Conservation (phyloP, 768 basidiomycete genomes). For the Lanmaoa rubissima region DNA sequence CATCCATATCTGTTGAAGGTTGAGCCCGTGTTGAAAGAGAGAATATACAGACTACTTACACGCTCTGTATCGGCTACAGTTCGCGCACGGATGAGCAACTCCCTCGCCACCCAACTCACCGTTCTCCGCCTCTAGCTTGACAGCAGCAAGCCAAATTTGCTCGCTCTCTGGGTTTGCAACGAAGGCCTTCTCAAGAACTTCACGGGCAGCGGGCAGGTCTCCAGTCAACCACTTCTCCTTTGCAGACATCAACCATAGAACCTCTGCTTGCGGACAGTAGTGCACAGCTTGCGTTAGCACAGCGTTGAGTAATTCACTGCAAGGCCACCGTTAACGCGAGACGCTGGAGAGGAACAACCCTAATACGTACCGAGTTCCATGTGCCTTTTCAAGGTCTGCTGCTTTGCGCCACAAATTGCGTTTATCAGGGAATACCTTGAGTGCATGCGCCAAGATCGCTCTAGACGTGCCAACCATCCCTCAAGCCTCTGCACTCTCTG, state of each 20-base stretch:
- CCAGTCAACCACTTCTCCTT: constrained; percentile 95
- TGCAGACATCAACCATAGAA: constrained; percentile 96
- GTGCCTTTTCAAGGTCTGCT: constrained; percentile 89
- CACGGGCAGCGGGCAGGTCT: constrained; percentile 87
- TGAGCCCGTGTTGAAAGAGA: neutral
- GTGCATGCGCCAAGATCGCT: constrained; percentile 86
- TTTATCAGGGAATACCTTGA: constrained; percentile 87
- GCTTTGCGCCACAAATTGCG: constrained; percentile 87
- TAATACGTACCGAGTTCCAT: constrained; percentile 69
- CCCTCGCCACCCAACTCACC: constrained; percentile 83
- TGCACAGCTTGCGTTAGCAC: constrained; percentile 81
- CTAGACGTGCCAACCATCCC: constrained; percentile 81
- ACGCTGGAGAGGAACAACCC: neutral
- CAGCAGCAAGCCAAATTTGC: constrained; percentile 96
- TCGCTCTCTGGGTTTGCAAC: constrained; percentile 95
- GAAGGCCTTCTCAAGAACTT: constrained; percentile 87
- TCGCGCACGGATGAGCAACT: constrained; percentile 84
- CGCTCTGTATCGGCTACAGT: constrained; percentile 90
- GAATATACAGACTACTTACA: constrained; percentile 42
- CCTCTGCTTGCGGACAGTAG: constrained; percentile 93
- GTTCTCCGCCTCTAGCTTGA: constrained; percentile 96
- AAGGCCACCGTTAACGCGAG: constrained; percentile 5
- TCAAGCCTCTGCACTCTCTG: constrained; percentile 72
- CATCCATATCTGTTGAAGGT: constrained; percentile 86
- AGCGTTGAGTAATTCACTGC: constrained; percentile 75